These are phyloP conservation scores for Tetradesmus obliquus DNA, from an alignment of 139 green algal species.

Conservation along the genomic window DNA sequence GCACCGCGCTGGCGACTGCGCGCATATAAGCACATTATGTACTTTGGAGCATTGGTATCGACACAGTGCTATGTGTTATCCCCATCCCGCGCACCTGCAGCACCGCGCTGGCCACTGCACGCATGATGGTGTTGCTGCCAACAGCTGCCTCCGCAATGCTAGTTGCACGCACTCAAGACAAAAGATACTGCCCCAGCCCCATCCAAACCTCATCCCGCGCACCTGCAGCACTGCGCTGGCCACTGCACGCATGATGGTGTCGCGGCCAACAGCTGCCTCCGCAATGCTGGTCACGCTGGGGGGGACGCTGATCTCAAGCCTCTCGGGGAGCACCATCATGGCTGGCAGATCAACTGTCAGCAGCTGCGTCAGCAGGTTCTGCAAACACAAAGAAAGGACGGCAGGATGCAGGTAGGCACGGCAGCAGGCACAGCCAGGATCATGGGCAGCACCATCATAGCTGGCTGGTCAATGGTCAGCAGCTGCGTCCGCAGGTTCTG, in stretches of 20 bases:
- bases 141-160: conserved; percentile 90
- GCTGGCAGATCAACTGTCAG: conserved; percentile 93
- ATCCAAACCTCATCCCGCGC: neutral
- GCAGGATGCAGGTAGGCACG: neutral
- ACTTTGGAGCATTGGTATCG: too few species aligned
- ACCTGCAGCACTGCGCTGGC: conserved; percentile 87
- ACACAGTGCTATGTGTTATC: neutral
- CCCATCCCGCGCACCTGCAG: neutral
- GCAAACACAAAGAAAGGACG: conserved; percentile 35
- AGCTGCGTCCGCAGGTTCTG: neutral
- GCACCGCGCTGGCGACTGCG: neutral
- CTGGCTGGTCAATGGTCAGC: neutral
- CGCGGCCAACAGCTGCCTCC: conserved; percentile 91
- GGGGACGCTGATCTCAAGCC: conserved; percentile 92
- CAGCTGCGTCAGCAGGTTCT: conserved; percentile 91
- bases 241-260: conserved; percentile 94
- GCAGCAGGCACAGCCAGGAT: neutral
- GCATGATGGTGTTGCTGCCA: conserved; percentile 90
- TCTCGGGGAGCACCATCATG: conserved; percentile 95
- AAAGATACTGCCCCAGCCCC: too few species aligned
- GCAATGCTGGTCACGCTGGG: conserved; percentile 89
- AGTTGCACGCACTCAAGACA: conserved; percentile 60
- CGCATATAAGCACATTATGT: neutral
- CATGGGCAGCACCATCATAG: neutral
- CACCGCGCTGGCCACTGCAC: conserved; percentile 73